Conservation (phyloP, 2,329 filamentous ascomycete genomes). For the Metarhizium rileyi region DNA sequence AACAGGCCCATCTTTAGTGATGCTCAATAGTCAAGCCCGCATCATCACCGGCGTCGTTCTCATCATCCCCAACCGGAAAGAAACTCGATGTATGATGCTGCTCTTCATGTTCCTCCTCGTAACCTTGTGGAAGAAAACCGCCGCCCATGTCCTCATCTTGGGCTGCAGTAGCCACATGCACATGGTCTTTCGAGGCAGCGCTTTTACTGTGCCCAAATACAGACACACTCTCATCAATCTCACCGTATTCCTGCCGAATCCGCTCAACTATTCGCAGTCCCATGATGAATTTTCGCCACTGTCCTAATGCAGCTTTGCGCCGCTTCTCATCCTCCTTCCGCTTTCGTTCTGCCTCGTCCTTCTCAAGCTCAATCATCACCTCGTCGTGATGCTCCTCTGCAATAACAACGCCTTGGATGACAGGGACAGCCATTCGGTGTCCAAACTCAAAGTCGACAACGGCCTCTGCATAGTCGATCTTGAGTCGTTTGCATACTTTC, state of each 20-base stretch:
- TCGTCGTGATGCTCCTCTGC: constrained; percentile 67
- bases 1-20: constrained; percentile 1
- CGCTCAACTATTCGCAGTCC: constrained; percentile 74
- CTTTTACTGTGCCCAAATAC: constrained; percentile 41
- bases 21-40: constrained; percentile 26
- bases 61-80: constrained; percentile 37
- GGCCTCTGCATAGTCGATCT: constrained; percentile 85
- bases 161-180: constrained; percentile 13
- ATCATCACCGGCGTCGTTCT: constrained; percentile 26
- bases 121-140: constrained; percentile 50
- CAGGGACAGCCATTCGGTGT: constrained; percentile 83
- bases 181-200: constrained; percentile 7
- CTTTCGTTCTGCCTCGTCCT: constrained; percentile 63
- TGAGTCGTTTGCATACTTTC: constrained; percentile 72
- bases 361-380: constrained; percentile 69
- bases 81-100: constrained; percentile 32
- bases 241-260: constrained; percentile 66
- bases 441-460: constrained; percentile 97
- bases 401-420: constrained; percentile 83
- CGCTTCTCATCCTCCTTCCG: constrained; percentile 79
- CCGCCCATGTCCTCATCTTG: constrained; percentile 45
- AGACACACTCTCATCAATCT: constrained; percentile 41
- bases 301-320: constrained; percentile 59
- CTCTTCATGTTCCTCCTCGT: constrained; percentile 36
- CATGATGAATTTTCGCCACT: constrained; percentile 83